Percentiles rank a stretch among this genome's conserved stretches.
Conservation (phyloP, 148 eudicot species). For the Rhododendron kiyosumense region DNA sequence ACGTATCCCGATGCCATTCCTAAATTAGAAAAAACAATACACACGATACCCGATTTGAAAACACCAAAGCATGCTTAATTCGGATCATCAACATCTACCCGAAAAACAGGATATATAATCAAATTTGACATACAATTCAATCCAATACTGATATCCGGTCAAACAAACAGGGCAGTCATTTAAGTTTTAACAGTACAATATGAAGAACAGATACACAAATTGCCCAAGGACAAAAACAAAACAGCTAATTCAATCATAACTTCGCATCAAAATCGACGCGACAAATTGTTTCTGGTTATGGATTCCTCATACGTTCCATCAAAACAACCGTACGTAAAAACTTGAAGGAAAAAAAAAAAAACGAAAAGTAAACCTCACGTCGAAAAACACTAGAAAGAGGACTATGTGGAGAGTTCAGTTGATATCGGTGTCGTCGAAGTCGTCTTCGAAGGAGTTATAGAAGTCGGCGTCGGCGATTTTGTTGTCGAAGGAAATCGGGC, state of each 20-base stretch:
- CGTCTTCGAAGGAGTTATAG: constrained; percentile 73
- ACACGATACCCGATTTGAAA: neutral
- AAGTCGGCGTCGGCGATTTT: constrained; percentile 65
- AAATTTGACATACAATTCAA: neutral
- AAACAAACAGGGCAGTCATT: neutral
- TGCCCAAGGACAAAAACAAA: neutral
- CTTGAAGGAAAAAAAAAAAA: neutral
- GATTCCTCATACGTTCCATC: neutral
- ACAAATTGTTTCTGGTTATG: neutral
- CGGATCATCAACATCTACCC: neutral
- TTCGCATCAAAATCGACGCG: neutral
- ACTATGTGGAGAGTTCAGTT: constrained; percentile 22
- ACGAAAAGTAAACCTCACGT: neutral
- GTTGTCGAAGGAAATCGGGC: constrained; percentile 32
- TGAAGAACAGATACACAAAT: neutral
- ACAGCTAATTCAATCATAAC: neutral
- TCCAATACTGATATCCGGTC: neutral
- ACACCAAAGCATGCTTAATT: neutral
- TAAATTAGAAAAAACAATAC: too few relatives aligned
- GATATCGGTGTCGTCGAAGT: constrained; percentile 76
- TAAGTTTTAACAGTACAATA: neutral
- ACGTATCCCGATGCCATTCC: too few relatives aligned
- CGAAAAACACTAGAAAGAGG: neutral
- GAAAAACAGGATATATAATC: neutral
- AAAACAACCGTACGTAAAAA: neutral